phyloP scores from a whole-genome alignment of 345 rosid genomes.

The Ceriops tagal region DNA sequence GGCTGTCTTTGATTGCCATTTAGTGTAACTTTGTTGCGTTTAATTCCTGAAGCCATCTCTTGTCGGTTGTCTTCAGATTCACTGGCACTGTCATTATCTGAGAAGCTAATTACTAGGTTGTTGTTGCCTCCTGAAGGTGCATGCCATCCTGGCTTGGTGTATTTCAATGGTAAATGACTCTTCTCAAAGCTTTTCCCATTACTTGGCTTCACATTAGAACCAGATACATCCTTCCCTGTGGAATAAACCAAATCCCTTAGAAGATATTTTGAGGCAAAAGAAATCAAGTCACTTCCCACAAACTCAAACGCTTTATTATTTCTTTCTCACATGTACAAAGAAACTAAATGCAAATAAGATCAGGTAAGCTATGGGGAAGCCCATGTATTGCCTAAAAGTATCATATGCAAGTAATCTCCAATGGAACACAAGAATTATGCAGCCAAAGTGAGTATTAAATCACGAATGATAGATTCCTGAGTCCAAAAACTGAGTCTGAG shows the following conservation, averaged over 20 bases:
- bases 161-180: conserved; percentile 35
- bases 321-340: background rate
- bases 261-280: background rate
- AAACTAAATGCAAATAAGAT: background rate
- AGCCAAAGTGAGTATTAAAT: background rate
- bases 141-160: conserved; percentile 41
- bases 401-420: background rate
- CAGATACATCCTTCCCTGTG: conserved; percentile 40
- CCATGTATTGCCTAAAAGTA: background rate
- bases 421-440: background rate
- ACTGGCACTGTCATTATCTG: conserved; percentile 83
- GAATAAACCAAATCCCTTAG: conserved; percentile 8
- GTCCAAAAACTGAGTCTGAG: background rate
- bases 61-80: conserved; percentile 48
- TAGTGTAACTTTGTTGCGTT: conserved; percentile 22
- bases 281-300: background rate
- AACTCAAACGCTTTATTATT: background rate
- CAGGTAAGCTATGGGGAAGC: background rate
- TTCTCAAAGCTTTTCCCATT: conserved; percentile 38
- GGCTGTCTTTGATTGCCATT: conserved; percentile 35
- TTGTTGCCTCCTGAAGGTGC: conserved; percentile 31
- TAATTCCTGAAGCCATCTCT: conserved; percentile 28
- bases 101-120: conserved; percentile 88
- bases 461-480: background rate
- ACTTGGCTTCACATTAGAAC: conserved; percentile 32